Conservation (phyloP, 352 stramenopile genomes). For the Phytophthora pinifolia region DNA sequence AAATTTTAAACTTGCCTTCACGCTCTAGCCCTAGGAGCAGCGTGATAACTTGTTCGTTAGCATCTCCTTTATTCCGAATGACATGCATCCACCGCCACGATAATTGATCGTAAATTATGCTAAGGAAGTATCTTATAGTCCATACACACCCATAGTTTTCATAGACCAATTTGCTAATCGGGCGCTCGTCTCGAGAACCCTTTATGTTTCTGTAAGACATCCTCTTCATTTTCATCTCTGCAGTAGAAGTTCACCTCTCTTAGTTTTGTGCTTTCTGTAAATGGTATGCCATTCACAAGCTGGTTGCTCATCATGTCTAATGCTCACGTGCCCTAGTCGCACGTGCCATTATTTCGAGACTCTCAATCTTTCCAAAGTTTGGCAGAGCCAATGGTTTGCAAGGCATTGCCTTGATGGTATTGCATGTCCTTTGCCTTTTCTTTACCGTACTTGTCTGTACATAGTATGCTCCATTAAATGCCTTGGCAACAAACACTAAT, state of each 20-base stretch:
- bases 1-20: conserved; percentile 7
- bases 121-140: conserved; percentile 9
- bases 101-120: conserved; percentile 7
- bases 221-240: no score
- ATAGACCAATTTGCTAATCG: no score
- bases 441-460: background rate
- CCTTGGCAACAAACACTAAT: conserved; percentile 7
- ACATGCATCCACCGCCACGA: conserved; percentile 8
- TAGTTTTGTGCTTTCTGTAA: no score
- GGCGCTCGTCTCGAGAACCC: no score
- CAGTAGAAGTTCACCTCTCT: no score
- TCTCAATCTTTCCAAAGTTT: no score
- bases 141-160: conserved; percentile 2
- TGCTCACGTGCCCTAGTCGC: no score
- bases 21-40: no score
- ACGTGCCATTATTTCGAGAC: no score
- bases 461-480: conserved; percentile 7
- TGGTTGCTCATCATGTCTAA: no score
- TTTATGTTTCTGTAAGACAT: no score
- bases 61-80: conserved; percentile 8
- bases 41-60: background rate
- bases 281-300: no score
- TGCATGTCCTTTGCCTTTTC: background rate
- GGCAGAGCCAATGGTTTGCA: background rate
- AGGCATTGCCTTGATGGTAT: conserved; percentile 1